phyloP scores from a whole-genome alignment of 2,329 filamentous ascomycete species.

The Atkinsonella hypoxylon region DNA sequence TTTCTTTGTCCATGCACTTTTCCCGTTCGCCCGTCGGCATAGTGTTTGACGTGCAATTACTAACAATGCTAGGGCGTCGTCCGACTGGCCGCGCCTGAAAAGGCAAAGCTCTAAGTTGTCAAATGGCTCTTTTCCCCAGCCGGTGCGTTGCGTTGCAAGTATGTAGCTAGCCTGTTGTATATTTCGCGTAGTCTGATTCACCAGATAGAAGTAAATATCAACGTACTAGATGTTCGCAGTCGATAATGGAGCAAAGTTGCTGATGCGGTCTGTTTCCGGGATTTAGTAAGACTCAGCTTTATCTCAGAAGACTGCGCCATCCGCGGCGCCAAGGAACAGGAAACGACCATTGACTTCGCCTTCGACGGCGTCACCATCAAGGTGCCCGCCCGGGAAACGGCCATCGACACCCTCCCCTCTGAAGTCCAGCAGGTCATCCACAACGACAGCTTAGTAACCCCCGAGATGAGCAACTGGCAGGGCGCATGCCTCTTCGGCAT shows the following conservation, averaged over 20 bases:
- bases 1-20: neutral
- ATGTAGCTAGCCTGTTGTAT: no score
- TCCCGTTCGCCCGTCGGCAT: no score
- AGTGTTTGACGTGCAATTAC: no score
- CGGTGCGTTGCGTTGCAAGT: no score
- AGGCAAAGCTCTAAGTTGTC: conserved; percentile 2
- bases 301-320: conserved; percentile 43
- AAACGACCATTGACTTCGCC: conserved; percentile 36
- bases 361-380: conserved; percentile 36
- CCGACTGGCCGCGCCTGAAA: neutral
- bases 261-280: no score
- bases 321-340: conserved; percentile 28
- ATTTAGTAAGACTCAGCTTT: no score
- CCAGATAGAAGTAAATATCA: no score
- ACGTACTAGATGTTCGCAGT: no score
- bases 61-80: conserved; percentile 4
- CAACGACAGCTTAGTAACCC: conserved; percentile 7
- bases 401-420: conserved; percentile 31
- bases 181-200: no score
- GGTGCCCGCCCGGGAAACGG: conserved; percentile 40
- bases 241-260: no score
- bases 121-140: no score
- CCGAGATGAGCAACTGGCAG: conserved; percentile 27
- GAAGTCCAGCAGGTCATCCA: conserved; percentile 28
- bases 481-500: conserved; percentile 44